Evolutionary conservation across 2,329 filamentous ascomycete species (phyloP), one percentile per base, ranked within the genome.

Genomic region (Periglandula ipomoeae): DNA sequence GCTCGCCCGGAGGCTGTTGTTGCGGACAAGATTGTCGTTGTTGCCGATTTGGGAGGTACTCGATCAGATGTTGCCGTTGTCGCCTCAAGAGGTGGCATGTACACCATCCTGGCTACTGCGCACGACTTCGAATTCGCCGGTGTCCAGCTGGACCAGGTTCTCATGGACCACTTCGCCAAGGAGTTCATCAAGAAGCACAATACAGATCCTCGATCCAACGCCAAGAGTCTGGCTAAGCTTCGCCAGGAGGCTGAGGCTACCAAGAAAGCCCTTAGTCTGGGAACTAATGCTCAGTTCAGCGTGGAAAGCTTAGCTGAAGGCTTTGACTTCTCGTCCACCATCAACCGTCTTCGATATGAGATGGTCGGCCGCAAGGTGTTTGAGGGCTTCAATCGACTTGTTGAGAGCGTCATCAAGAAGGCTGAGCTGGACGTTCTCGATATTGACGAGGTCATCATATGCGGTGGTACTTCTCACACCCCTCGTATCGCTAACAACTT

Each of bases 111-210:
- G 50, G 89, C 93, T 19, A 95, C 91, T 11, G 82, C 85, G 26
- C 93, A 97, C 73, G 93, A 98, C 74, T 96, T 95, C 70, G 90
- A 97, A 63, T 87, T 91, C 58, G 84, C 87, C 49, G 93, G 93
- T 62, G 77, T 81, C 32, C 83, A 89, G 56, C 77, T 98, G 50
- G 93, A 98, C 73, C 80, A 93, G 66, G 85, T 91, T 44, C 78
- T 98, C 51, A 87, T 95, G 65, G 91, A 98, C 66, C 85, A 96
- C 75, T 96, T 97, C 59, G 87, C 91, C 59, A 98, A 98, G 78
- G 93, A 98, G 70, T 98, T 98, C 72, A 79, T 93, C 63, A 97
- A 98, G 81, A 95, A 95, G 78, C 81, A 97, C 79, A 85, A 84
- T 72, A 81, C 81, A 50, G 93, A 97, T 68, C 93, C 93, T 20